Evolutionary conservation across 208 protist species (phyloP).

Genomic region (Wallacemonas sp.): DNA sequence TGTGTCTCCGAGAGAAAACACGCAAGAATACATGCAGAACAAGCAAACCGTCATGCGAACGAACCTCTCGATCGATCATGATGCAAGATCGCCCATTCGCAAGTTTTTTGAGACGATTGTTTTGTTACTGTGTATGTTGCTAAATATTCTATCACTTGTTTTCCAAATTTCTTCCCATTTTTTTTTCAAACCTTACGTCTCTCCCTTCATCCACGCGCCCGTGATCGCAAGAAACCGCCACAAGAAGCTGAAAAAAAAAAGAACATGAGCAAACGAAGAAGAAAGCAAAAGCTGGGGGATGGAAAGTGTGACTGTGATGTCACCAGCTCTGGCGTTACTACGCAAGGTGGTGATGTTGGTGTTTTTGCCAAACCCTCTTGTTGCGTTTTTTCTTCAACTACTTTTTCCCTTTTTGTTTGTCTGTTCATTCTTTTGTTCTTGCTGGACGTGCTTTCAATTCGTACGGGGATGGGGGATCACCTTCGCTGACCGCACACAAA

Average conservation of each 20-base stretch:
- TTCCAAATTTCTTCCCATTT: no score
- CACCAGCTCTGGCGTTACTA: background rate
- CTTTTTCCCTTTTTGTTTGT: background rate
- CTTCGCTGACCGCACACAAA: no score
- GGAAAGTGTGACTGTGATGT: slow-evolving; percentile 10
- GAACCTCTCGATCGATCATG: no score
- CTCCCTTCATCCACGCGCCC: background rate
- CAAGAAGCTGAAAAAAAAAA: background rate
- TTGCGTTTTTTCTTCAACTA: no score
- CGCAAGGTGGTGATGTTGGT: no score
- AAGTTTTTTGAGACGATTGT: background rate
- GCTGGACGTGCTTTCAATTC: background rate
- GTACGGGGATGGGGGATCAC: background rate
- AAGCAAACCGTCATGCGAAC: no score
- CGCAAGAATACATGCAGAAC: no score
- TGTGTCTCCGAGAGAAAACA: no score
- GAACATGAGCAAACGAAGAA: slow-evolving; percentile 4
- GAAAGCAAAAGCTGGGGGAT: background rate
- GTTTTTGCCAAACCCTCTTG: no score
- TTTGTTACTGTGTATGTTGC: slow-evolving; percentile 8
- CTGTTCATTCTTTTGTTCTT: background rate
- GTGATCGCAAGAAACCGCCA: slow-evolving; percentile 6
- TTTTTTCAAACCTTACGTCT: no score
- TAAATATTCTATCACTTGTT: no score
- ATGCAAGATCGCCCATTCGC: no score